These are phyloP conservation scores for Colletotrichum eremochloae DNA, from an alignment of 2,329 filamentous ascomycete species.

Conservation along the genomic window DNA sequence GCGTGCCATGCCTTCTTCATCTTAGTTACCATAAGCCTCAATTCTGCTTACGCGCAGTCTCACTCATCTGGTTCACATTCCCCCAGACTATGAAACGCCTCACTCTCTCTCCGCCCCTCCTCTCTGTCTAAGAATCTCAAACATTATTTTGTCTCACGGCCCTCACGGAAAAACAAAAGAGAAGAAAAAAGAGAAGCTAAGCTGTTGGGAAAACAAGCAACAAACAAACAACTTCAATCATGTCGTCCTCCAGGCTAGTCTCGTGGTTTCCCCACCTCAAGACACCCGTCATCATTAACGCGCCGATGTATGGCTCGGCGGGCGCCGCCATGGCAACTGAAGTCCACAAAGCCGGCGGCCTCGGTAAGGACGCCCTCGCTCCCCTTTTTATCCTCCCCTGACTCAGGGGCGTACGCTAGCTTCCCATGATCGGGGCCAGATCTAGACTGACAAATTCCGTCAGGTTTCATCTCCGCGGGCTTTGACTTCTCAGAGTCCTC, in stretches of 20 bases:
- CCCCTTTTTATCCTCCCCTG: not conserved
- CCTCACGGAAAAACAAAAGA: not conserved
- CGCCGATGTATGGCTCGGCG: conserved; percentile 53
- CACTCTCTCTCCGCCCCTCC: not conserved
- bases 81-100: not conserved
- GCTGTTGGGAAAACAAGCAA: not conserved
- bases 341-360: conserved; percentile 54
- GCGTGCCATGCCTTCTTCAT: not conserved
- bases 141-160: conserved; percentile 22
- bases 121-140: conserved; percentile 4
- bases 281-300: conserved; percentile 47
- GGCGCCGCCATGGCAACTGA: conserved; percentile 53
- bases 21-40: too few relatives aligned
- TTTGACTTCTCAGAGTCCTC: conserved; percentile 50
- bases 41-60: not conserved
- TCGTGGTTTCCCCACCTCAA: conserved; percentile 39
- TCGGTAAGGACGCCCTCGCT: conserved; percentile 47
- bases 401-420: not conserved
- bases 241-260: conserved; percentile 31
- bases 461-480: conserved; percentile 52
- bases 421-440: not conserved
- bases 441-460: not conserved
- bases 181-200: not conserved
- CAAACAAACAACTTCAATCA: conserved; percentile 7
- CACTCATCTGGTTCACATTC: not conserved